phyloP scores from a whole-genome alignment of 2,329 filamentous ascomycete species.

The Didymella lethalis region DNA sequence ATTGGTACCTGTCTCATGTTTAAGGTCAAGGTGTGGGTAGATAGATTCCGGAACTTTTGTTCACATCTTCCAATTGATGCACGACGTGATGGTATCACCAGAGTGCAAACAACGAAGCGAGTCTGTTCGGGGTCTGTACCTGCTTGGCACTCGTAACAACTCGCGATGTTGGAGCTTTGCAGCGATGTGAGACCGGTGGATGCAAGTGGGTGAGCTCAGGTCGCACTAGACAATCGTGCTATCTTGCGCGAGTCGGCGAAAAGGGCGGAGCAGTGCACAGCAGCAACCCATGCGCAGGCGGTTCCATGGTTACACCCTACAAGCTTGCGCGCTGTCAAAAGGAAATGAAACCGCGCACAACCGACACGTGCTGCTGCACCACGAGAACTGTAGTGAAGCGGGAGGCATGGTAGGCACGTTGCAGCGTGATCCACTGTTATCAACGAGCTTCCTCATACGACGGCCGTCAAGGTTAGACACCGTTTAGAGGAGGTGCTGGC shows the following conservation, averaged over 20 bases:
- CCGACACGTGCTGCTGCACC: conserved; percentile 19
- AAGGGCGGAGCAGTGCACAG: conserved; percentile 16
- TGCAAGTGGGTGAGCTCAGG: neutral
- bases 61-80: neutral
- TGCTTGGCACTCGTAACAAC: neutral
- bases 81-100: neutral
- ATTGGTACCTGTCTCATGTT: neutral
- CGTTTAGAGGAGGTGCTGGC: conserved; percentile 16
- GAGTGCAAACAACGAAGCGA: neutral
- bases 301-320: conserved; percentile 13
- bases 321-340: conserved; percentile 9
- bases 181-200: neutral
- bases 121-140: neutral
- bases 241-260: conserved; percentile 6
- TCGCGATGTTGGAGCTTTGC: neutral
- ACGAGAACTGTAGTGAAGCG: conserved; percentile 16
- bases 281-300: conserved; percentile 11
- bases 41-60: neutral
- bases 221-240: conserved; percentile 4
- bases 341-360: neutral
- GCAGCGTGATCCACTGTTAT: conserved; percentile 9
- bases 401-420: conserved; percentile 9
- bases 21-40: neutral
- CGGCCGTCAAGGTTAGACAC: neutral
- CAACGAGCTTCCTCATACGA: conserved; percentile 14